Evolutionary conservation across 179 eudicot species (phyloP).

Genomic region (Pouteria campechiana): DNA sequence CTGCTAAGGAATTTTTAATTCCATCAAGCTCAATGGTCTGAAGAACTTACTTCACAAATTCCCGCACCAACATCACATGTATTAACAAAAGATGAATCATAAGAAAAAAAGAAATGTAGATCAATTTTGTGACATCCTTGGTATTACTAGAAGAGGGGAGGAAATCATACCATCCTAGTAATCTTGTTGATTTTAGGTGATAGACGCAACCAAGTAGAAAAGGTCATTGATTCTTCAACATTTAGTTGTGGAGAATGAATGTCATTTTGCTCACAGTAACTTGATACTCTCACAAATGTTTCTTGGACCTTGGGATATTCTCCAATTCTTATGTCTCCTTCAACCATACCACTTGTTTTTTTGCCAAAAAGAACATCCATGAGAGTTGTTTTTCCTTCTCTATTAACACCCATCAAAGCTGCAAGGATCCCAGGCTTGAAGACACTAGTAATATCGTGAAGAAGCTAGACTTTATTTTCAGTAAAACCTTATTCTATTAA

Average conservation of each 20-base stretch:
- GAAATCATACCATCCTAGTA: conserved; percentile 16
- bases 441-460: conserved; percentile 16
- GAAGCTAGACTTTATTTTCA: conserved; percentile 19
- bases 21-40: conserved; percentile 27
- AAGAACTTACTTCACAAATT: conserved; percentile 28
- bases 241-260: conserved; percentile 31
- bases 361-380: conserved; percentile 37
- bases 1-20: conserved; percentile 23
- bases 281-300: conserved; percentile 27
- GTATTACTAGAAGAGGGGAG: too few species aligned
- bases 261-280: conserved; percentile 35
- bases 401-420: conserved; percentile 26
- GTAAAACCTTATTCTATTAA: conserved; percentile 21
- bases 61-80: conserved; percentile 5
- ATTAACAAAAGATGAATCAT: not conserved
- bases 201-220: conserved; percentile 38
- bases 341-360: conserved; percentile 30
- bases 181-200: conserved; percentile 12
- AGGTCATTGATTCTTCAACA: conserved; percentile 28
- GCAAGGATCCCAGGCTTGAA: conserved; percentile 27
- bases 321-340: conserved; percentile 26
- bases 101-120: too few species aligned
- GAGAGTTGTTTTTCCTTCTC: conserved; percentile 34
- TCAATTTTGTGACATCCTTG: too few species aligned
- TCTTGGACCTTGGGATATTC: conserved; percentile 32